Evolutionary conservation across 1,139 yeast species (phyloP).

Genomic region (Magnusiomyces suaveolens): DNA sequence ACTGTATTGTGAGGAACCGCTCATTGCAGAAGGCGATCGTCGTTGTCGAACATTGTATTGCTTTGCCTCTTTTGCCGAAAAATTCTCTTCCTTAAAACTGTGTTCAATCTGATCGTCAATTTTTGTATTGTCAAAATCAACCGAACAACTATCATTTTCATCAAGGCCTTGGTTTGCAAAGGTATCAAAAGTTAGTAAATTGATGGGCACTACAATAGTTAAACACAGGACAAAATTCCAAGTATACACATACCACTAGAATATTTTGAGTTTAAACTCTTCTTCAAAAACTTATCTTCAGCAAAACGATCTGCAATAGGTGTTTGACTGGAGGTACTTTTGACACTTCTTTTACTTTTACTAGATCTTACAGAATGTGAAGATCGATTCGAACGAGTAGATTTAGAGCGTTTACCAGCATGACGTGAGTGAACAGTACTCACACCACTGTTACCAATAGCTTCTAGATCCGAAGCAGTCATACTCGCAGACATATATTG

Average conservation of each 20-base stretch:
- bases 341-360: constrained; percentile 2
- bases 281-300: background rate
- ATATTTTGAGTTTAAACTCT: too few species aligned
- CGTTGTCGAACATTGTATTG: background rate
- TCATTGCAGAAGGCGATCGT: background rate
- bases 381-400: background rate
- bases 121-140: background rate
- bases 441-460: background rate
- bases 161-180: too few species aligned
- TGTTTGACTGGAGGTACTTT: constrained; percentile 9
- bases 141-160: background rate
- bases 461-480: background rate
- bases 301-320: constrained; percentile 15
- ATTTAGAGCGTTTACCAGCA: background rate
- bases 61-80: background rate
- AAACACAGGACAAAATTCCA: too few species aligned
- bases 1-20: background rate
- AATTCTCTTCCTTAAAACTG: background rate
- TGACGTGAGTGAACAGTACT: background rate
- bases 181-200: too few species aligned
- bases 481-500: constrained; percentile 3
- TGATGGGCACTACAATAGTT: too few species aligned
- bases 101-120: background rate
- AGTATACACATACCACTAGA: too few species aligned
- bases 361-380: background rate